phyloP scores from a whole-genome alignment of 768 basidiomycete species.

The Termitomyces sp. region DNA sequence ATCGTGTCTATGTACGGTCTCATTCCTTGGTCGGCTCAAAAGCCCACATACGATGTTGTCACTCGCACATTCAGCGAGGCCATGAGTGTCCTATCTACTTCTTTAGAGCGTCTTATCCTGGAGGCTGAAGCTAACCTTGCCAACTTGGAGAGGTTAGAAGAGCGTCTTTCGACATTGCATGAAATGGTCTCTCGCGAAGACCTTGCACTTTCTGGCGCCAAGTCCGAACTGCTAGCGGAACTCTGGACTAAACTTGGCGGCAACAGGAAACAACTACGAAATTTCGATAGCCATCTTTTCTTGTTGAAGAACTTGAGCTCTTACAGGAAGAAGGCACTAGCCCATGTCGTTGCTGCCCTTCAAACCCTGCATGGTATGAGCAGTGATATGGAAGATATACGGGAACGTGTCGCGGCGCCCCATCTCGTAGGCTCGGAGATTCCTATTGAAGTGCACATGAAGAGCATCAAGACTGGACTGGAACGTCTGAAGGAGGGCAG shows the following conservation, averaged over 20 bases:
- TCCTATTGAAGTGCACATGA: constrained; percentile 73
- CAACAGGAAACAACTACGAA: constrained; percentile 46
- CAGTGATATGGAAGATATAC: constrained; percentile 73
- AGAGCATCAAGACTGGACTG: constrained; percentile 63
- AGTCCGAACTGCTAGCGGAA: constrained; percentile 53
- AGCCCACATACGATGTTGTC: constrained; percentile 42
- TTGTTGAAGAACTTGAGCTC: constrained; percentile 52
- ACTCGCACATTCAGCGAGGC: constrained; percentile 54
- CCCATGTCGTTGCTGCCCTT: constrained; percentile 64
- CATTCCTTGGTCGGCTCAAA: constrained; percentile 33
- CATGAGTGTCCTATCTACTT: constrained; percentile 53
- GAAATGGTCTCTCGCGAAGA: constrained; percentile 62
- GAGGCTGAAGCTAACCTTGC: constrained; percentile 59
- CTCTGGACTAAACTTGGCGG: constrained; percentile 72
- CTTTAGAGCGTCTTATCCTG: constrained; percentile 55
- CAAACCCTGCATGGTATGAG: constrained; percentile 61
- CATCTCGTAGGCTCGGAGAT: constrained; percentile 56
- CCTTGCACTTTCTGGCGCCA: constrained; percentile 35
- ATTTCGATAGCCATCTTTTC: constrained; percentile 45
- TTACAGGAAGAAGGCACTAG: constrained; percentile 60
- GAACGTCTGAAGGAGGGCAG: constrained; percentile 60
- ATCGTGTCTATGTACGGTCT: constrained; percentile 31
- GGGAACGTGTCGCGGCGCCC: constrained; percentile 69
- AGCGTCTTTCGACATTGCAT: constrained; percentile 51
- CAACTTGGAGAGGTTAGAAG: constrained; percentile 62